These are phyloP conservation scores for Xanthoconium separans DNA, from an alignment of 1,284 basidiomycete species.

Conservation along the genomic window DNA sequence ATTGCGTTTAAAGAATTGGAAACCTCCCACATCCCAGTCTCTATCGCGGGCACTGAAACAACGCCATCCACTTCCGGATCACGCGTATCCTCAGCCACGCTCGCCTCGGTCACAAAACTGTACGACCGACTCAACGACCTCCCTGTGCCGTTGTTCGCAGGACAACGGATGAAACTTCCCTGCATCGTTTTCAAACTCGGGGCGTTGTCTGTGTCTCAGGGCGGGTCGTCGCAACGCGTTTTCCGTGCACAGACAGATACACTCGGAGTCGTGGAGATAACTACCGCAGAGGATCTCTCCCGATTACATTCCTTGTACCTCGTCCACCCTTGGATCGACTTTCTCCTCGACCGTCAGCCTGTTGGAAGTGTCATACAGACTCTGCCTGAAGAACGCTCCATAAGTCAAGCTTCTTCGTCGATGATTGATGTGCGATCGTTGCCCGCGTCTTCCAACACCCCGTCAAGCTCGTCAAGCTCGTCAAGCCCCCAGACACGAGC, in stretches of 20 bases:
- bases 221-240: neutral
- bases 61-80: neutral
- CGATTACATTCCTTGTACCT: neutral
- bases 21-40: neutral
- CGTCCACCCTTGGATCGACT: neutral
- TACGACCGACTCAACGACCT: neutral
- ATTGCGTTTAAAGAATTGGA: neutral
- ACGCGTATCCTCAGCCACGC: neutral
- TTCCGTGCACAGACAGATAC: neutral
- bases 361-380: neutral
- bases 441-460: neutral
- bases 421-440: neutral
- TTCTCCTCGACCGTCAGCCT: neutral
- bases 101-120: neutral
- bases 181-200: constrained; percentile 3
- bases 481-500: neutral
- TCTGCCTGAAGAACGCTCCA: neutral
- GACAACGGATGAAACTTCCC: neutral
- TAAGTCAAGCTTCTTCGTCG: neutral
- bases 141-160: neutral
- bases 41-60: neutral
- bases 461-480: neutral
- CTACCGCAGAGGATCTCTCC: neutral
- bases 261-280: neutral
- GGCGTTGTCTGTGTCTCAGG: neutral